Base-by-base conservation (phyloP, 2,329 filamentous ascomycete genomes). In the Juglanconis oblonga region DNA sequence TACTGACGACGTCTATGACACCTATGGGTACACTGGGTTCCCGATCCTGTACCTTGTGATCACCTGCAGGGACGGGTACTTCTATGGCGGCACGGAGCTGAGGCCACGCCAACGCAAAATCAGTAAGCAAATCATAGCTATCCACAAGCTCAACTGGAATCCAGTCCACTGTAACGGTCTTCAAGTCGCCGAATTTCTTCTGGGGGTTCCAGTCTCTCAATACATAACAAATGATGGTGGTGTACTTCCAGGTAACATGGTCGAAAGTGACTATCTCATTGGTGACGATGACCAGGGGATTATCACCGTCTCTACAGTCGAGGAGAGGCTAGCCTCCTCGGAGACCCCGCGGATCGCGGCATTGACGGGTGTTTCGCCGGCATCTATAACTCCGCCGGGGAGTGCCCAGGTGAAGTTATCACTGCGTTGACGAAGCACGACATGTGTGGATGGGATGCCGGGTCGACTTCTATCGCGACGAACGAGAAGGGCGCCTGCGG, bases 201-300 rank as follows among this genome's bases (percentile, higher is more conserved):
- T 2, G 31, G 3, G 59, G 59, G 33, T 55, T 10, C 29, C 53
- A 62, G 1, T 11, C 32, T n/a, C 36, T 40, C 7, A 47, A 1
- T 9, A 42, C 8, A 13, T 58, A 45, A n/a, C 38, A 45, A 10
- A 58, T 47, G 1, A 61, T 29, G 5, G 45, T 55, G 2, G 51
- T 58, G 45, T 62, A 55, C 11, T 32, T 55, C 59, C 55, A 61
- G 17, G 11, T 31, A 10, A 3, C 55, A 7, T 58, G 55, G 13
- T 62, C 47, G 10, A 52, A 14, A 8, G 53, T 47, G 1, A 49
- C 55, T 4, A n/a, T 4, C 4, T 55, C 55, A 3, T 38, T 5
- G 13, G 31, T 31, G 9, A 58, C n/a, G 5, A 42, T 2, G 11
- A 62, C 49, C 7, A 24, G 32, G 10, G 51, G 59, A 3, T 33